Evolutionary conservation across 768 basidiomycete genomes (phyloP), one percentile per base, ranked within the genome.

Genomic region (Pulveroboletus sp.): DNA sequence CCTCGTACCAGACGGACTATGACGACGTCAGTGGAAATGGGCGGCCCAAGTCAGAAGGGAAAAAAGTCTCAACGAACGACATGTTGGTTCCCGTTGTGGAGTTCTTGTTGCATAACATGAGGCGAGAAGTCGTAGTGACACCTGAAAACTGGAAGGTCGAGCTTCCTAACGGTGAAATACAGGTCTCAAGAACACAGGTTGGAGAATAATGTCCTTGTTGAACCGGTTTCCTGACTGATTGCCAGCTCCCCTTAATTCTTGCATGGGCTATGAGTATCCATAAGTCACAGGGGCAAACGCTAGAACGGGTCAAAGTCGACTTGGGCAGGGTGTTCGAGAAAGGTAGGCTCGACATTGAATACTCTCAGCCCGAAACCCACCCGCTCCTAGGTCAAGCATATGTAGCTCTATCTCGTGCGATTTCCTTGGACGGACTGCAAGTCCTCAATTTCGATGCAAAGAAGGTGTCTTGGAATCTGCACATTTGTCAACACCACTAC

Each of bases 251-350:
- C 0, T 65, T 97, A 24, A 93, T 96, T 51, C 76, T 95, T 35
- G 79, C 94, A 0, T 98, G 94, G 95, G 94, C 95, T 0, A 95
- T 97, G 91, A 90, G 87, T 41, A 98, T 98, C 55, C 96, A 99
- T 69, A 99, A 99, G 66, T 89, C 89, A 10, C 96, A 99, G 67
- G 96, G 96, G 9, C 96, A 98, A 67, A 98, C 96, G 0, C 75
- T 99, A 9, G 88, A 93, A 24, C 82, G 92, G 40, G 94, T 98
- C 58, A 95, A 89, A 63, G 94, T 98, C 39, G 94, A 98, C 62
- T 76, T 99, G 32, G 83, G 83, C 28, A 86, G 83, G 63, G 88
- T 98, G 5, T 99, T 99, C 62, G 96, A 93, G 69, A 92, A 90
- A 69, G 91, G 89, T 82, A 43, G 21, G 73, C 54, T 21, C 3